A percentile compares a stretch with the other conserved stretches of the same genome.
These are phyloP conservation scores for Toxicodendron radicans DNA, from an alignment of 345 rosid genomes.

Conservation along the genomic window DNA sequence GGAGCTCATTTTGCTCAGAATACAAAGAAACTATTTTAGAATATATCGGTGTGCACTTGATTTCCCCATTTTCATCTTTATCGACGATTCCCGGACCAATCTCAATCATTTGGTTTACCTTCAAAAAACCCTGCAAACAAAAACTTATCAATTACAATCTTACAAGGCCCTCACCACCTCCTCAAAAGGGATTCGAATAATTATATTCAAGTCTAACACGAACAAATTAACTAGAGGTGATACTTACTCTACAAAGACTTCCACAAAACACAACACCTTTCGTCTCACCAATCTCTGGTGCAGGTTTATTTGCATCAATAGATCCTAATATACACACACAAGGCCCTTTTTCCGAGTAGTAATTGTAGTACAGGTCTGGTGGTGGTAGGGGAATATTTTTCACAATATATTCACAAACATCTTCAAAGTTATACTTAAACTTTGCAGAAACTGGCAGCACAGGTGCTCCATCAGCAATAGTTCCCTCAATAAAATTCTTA, in stretches of 20 bases:
- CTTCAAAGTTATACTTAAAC: slow-evolving; percentile 92
- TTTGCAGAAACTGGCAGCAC: slow-evolving; percentile 85
- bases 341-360: slow-evolving; percentile 78
- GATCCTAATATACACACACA: slow-evolving; percentile 94
- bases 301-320: slow-evolving; percentile 96
- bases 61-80: slow-evolving; percentile 79
- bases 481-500: slow-evolving; percentile 81
- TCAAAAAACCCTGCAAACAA: too few species aligned
- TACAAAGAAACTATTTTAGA: slow-evolving; percentile 77
- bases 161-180: not conserved
- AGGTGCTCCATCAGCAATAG: slow-evolving; percentile 89
- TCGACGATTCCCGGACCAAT: slow-evolving; percentile 87
- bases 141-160: not conserved
- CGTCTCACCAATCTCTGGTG: slow-evolving; percentile 84
- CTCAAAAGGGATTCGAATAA: not conserved
- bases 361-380: too few species aligned
- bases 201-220: too few species aligned
- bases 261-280: slow-evolving; percentile 99
- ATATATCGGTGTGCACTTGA: slow-evolving; percentile 86
- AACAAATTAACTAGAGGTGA: not conserved
- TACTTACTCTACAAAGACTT: slow-evolving; percentile 78
- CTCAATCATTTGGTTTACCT: too few species aligned
- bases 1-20: slow-evolving; percentile 94
- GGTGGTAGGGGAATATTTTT: slow-evolving; percentile 98
- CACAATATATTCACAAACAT: slow-evolving; percentile 88